Base-by-base conservation (phyloP, 2,329 filamentous ascomycete genomes). In the Cercospora berteroae region DNA sequence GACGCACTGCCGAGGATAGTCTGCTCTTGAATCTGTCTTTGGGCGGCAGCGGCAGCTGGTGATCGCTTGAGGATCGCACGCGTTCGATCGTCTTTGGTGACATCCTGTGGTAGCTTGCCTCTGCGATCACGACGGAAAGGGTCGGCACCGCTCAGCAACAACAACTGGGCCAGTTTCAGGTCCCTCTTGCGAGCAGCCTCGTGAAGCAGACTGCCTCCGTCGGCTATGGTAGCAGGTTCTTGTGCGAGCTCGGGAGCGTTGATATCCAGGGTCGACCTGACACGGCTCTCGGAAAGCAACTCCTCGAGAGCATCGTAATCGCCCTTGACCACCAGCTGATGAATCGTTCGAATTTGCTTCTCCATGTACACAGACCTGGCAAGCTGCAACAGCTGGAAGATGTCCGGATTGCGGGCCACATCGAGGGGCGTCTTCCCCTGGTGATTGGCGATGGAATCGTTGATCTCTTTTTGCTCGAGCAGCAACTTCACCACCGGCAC, bases 21-120 rank as follows among this genome's bases (percentile, higher is more conserved):
- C 82, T 95, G 97, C 80, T 99, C 95, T 79, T 99, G 95, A 39
- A 99, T 97, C 42, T 93, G 94, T 64, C 94, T 87, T 80, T 98
- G 95, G 1, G 95, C 95, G 13, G 93, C 94, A 7, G 95, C 93
- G 6, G 95, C 95, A 12, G 95, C 95, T 5, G 95, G 95, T 0
- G 94, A 98, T 75, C 90, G 92, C 82, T 98, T 99, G 58, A 99
- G 82, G 76, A 99, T 94, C 9, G 91, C 88, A 67, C 90, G 88
- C 16, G 93, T 97, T 67, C 88, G 87, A 76, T 99, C 95, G 78
- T 99, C 95, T 77, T 95, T 97, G 62, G 95, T 98, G 56, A 97
- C 90, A 79, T 97, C 94, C 77, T 99, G 95, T 2, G 95, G 93
- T 33, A 99, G 85, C 80, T 96, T 98, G 59, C 95, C 95, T 81